Conservation (phyloP, 192 early-diverging fungal genomes). For the Podila clonocystis region DNA sequence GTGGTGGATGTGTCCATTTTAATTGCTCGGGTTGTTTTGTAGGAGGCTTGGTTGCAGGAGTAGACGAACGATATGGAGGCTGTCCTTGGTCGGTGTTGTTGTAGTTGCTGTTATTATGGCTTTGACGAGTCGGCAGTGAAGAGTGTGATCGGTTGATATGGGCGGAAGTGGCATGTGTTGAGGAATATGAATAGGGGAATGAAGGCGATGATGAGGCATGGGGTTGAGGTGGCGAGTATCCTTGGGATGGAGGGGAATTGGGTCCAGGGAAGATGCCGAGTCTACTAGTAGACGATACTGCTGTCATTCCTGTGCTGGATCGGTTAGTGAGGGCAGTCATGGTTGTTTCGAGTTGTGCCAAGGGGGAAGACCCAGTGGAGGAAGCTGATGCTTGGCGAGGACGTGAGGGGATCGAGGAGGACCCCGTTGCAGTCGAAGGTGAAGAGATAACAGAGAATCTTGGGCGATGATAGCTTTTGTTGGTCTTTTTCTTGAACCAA, state of each 20-base stretch:
- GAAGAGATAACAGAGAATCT: neutral
- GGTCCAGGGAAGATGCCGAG: neutral
- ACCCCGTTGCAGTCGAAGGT: neutral
- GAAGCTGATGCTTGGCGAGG: neutral
- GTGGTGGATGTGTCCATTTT: neutral
- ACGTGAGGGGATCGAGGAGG: neutral
- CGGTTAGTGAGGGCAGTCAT: neutral
- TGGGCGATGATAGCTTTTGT: neutral
- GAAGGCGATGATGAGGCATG: too few relatives aligned
- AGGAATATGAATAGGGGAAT: too few relatives aligned
- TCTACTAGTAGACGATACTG: neutral
- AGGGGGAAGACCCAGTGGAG: neutral
- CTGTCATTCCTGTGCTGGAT: slow-evolving; percentile 1
- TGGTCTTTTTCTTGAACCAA: neutral
- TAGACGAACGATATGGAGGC: neutral
- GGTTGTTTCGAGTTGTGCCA: neutral
- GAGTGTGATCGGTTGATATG: too few relatives aligned
- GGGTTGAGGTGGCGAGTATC: too few relatives aligned
- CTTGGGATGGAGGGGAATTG: neutral
- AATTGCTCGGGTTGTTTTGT: neutral
- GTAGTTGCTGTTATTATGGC: too few relatives aligned
- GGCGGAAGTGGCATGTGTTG: too few relatives aligned
- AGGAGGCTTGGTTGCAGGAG: slow-evolving; percentile 7
- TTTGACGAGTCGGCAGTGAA: too few relatives aligned
- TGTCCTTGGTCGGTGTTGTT: slow-evolving; percentile 3